These are phyloP conservation scores for Coemansia reversa DNA, from an alignment of 192 early-diverging fungal species.

Conservation along the genomic window DNA sequence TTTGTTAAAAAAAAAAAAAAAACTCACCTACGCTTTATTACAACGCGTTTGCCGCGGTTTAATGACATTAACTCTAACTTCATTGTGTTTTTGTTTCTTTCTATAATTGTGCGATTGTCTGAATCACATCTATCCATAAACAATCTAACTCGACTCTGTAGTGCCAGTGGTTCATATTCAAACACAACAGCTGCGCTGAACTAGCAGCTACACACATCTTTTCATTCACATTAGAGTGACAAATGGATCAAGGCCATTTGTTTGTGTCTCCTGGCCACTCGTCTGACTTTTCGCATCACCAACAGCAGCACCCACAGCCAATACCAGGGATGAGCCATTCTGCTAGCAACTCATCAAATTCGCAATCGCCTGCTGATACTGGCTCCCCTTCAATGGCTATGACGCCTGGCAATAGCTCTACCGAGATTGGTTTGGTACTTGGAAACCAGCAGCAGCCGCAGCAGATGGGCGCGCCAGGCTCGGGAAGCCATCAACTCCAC, in stretches of 20 bases:
- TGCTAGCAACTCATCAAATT: constrained; percentile 24
- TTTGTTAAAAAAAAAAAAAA: too few species aligned
- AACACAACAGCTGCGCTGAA: not conserved
- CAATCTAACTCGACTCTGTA: not conserved
- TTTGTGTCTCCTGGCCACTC: constrained; percentile 37
- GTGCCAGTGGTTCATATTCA: constrained; percentile 1
- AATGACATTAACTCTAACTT: constrained; percentile 7
- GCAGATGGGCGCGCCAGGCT: not conserved
- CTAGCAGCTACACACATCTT: not conserved
- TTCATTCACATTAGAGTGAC: not conserved
- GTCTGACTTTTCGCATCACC: constrained; percentile 27
- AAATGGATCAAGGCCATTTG: constrained; percentile 46
- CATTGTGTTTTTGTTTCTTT: constrained; percentile 15
- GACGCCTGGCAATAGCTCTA: constrained; percentile 20
- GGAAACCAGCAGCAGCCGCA: constrained; percentile 7
- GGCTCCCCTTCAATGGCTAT: constrained; percentile 29
- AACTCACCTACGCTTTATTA: not conserved
- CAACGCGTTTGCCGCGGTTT: constrained; percentile 7
- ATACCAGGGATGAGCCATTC: constrained; percentile 48
- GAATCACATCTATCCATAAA: constrained; percentile 1
- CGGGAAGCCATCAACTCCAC: constrained; percentile 18
- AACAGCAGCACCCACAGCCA: constrained; percentile 17
- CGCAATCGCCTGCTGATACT: constrained; percentile 36
- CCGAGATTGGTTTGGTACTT: constrained; percentile 21
- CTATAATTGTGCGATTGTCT: constrained; percentile 10